Percentiles rank a stretch among this genome's conserved stretches.
phyloP scores from a whole-genome alignment of 805 yeast genomes.

The Yarrowia sp. region DNA sequence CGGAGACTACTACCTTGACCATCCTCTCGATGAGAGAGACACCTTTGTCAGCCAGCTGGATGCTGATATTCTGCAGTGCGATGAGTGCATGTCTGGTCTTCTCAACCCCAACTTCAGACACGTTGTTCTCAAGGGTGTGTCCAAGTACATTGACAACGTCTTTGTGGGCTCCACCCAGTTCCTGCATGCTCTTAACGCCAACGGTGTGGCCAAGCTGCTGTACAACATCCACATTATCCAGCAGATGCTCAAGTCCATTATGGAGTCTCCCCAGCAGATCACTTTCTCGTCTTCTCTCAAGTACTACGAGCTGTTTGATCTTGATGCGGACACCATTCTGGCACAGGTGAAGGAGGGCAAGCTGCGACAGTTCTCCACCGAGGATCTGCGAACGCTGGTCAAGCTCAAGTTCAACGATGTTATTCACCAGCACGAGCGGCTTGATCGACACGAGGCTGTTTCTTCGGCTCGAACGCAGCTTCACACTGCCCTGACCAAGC shows the following conservation, averaged over 20 bases:
- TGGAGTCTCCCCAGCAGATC: constrained; percentile 51
- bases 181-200: constrained; percentile 51
- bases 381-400: constrained; percentile 52
- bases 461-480: constrained; percentile 29
- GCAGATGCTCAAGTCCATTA: constrained; percentile 63
- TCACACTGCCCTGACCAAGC: constrained; percentile 28
- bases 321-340: constrained; percentile 48
- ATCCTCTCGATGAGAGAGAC: constrained; percentile 61
- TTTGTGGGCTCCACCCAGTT: constrained; percentile 53
- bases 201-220: constrained; percentile 59
- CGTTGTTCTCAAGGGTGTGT: constrained; percentile 49
- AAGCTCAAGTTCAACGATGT: constrained; percentile 51
- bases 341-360: constrained; percentile 43
- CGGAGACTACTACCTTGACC: constrained; percentile 51
- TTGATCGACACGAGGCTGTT: constrained; percentile 33
- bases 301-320: constrained; percentile 57
- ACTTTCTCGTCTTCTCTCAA: constrained; percentile 52
- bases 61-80: constrained; percentile 48
- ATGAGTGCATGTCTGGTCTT: constrained; percentile 43
- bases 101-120: constrained; percentile 38
- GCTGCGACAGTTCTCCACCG: constrained; percentile 40
- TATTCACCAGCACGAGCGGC: constrained; percentile 32
- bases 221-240: constrained; percentile 64
- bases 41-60: constrained; percentile 52
- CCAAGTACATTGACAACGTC: constrained; percentile 51